Conservation (phyloP, 2,329 filamentous ascomycete genomes). For the Teratosphaeria epicoccoides region DNA sequence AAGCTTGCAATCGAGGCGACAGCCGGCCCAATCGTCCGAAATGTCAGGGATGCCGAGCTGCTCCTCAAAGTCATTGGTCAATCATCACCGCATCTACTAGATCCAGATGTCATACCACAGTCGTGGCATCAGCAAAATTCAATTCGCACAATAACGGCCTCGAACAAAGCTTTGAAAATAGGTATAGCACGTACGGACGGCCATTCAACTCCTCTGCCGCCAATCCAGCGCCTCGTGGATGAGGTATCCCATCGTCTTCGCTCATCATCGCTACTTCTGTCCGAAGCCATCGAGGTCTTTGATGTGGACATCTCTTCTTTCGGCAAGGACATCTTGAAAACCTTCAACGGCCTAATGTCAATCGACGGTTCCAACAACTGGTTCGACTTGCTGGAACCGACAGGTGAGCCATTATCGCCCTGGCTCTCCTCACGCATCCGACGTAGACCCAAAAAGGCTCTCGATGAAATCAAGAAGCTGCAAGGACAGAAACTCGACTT, state of each 20-base stretch:
- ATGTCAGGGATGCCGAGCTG: constrained; percentile 41
- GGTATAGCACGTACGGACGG: constrained; percentile 43
- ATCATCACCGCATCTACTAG: constrained; percentile 41
- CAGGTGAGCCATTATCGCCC: constrained; percentile 47
- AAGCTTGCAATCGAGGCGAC: constrained; percentile 36
- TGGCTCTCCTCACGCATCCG: constrained; percentile 47
- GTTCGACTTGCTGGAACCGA: constrained; percentile 47
- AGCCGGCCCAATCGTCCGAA: constrained; percentile 38
- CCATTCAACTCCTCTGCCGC: constrained; percentile 42
- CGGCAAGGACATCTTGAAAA: constrained; percentile 45
- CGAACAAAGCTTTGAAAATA: constrained; percentile 27
- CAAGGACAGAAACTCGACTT: constrained; percentile 44
- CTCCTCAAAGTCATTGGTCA: constrained; percentile 45
- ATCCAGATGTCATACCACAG: constrained; percentile 33
- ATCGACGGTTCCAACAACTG: constrained; percentile 47
- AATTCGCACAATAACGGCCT: constrained; percentile 2
- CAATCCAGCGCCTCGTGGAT: constrained; percentile 36
- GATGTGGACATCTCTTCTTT: constrained; percentile 45
- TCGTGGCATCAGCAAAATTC: constrained; percentile 27
- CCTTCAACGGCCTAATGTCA: constrained; percentile 49
- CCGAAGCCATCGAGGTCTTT: constrained; percentile 43
- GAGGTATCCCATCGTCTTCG: constrained; percentile 34
- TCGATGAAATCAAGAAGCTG: constrained; percentile 41
- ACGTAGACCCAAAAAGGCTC: constrained; percentile 36
- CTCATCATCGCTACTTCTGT: constrained; percentile 14